Evolutionary conservation across 768 basidiomycete genomes (phyloP).

Genomic region (Grammothele lineata): DNA sequence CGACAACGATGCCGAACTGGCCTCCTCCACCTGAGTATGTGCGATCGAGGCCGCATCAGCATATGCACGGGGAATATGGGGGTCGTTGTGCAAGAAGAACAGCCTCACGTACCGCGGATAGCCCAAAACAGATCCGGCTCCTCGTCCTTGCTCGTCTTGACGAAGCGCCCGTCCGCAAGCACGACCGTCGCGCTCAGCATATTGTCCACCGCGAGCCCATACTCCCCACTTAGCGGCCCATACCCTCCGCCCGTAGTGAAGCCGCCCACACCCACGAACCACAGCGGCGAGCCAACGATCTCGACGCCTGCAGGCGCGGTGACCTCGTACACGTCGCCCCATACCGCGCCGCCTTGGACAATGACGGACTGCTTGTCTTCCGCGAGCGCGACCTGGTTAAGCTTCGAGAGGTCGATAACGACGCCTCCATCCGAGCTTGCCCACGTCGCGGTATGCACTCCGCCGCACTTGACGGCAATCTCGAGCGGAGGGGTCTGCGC

Average conservation of each 20-base stretch:
- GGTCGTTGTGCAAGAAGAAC: too few species aligned
- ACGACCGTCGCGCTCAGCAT: conserved; percentile 14
- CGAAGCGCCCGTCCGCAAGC: conserved; percentile 20
- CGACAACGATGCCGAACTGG: conserved; percentile 27
- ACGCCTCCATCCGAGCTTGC: conserved; percentile 30
- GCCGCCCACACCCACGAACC: conserved; percentile 22
- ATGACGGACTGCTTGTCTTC: conserved; percentile 22
- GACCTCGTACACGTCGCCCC: conserved; percentile 23
- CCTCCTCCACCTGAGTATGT: conserved; percentile 24
- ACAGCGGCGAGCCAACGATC: conserved; percentile 16
- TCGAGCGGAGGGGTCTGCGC: conserved; percentile 15
- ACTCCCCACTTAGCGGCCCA: conserved; percentile 19
- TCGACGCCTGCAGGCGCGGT: conserved; percentile 14
- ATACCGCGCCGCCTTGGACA: conserved; percentile 30
- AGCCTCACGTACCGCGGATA: conserved; percentile 22
- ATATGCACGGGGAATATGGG: too few species aligned
- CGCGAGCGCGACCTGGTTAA: conserved; percentile 26
- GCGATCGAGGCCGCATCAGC: too few species aligned
- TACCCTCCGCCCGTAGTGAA: conserved; percentile 24
- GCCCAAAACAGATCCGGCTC: conserved; percentile 30
- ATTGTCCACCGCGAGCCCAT: conserved; percentile 25
- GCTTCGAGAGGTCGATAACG: conserved; percentile 29
- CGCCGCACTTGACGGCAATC: conserved; percentile 29
- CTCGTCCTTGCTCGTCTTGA: conserved; percentile 18
- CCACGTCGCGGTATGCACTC: conserved; percentile 27